Evolutionary conservation across 2,329 filamentous ascomycete species (phyloP), one percentile per base, ranked within the genome.

Genomic region (Fusarium denticulatum): DNA sequence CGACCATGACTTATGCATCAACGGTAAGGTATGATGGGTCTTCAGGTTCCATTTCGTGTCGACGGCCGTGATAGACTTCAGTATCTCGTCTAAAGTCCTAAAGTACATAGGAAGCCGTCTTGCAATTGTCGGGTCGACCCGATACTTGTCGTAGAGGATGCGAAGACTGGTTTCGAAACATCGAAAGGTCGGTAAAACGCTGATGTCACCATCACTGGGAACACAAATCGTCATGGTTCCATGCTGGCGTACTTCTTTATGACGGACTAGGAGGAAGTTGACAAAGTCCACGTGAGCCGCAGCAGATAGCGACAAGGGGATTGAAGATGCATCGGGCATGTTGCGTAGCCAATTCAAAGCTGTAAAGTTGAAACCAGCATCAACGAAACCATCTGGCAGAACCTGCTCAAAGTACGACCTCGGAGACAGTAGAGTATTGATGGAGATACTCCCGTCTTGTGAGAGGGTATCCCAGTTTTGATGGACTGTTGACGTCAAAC

Each of bases 61-160:
- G 6, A 40, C 36, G 3, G n/a, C 36, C 2, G 18, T 20, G 12
- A 56, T 2, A 11, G 47, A 32, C 9, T 7, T 1, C 16, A 42
- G 0, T 1, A n/a, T 28, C 8, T 60, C 47, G 1, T 18, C 20
- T 4, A 1, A 12, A 0, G 46, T 42, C 5, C 58, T 20, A 7
- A 28, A 55, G 15, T 60, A 56, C 47, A 56, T 26, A 0, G 58
- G 58, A 4, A 56, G 15, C 2, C 47, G 47, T 2, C 18, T 11
- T 13, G 24, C 6, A 13, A 36, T 26, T 3, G 3, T 20, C 7
- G 58, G 58, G 18, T 43, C 14, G 14, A 34, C 47, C 8, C 18
- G 36, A 22, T 56, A 60, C 9, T 15, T 42, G 24, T 28, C 28
- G 12, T 56, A 16, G 16, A 55, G 11, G 3, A 6, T 36, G 3